These are phyloP conservation scores for Lagenaria siceraria DNA, from an alignment of 306 rosid genomes.

Conservation along the genomic window DNA sequence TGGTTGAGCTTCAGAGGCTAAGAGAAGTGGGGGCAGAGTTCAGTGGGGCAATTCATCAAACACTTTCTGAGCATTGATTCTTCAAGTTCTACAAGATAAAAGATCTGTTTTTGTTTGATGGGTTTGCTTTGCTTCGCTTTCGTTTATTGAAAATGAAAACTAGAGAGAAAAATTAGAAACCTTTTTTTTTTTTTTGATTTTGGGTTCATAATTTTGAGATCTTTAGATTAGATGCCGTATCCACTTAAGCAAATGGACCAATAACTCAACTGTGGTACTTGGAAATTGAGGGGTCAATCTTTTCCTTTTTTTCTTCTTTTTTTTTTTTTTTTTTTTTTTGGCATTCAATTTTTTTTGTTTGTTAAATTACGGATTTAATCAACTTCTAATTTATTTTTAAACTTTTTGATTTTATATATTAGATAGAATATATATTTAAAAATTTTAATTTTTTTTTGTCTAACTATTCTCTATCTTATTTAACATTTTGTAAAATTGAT, in stretches of 20 bases:
- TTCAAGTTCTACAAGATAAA: background rate
- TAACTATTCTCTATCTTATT: no score
- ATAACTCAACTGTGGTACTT: background rate
- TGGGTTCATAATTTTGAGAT: background rate
- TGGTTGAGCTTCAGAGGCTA: background rate
- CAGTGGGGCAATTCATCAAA: constrained; percentile 13
- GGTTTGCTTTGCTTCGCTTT: background rate
- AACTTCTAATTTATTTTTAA: no score
- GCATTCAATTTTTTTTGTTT: no score
- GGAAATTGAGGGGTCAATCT: background rate
- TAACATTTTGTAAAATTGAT: no score
- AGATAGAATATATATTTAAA: no score
- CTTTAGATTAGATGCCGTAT: constrained; percentile 31
- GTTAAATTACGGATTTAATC: no score
- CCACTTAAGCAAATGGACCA: constrained; percentile 36
- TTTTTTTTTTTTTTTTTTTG: no score
- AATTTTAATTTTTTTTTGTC: no score
- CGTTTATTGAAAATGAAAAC: background rate
- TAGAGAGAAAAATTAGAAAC: background rate
- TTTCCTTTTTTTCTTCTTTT: background rate
- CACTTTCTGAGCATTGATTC: constrained; percentile 50
- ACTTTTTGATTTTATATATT: no score
- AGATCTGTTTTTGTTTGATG: background rate
- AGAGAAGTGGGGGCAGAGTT: no score
- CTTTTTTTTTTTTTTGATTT: no score